Percentiles rank a stretch among this genome's conserved stretches.
phyloP scores from a whole-genome alignment of 192 early-diverging fungal species.

The Entomortierella chlamydospora region DNA sequence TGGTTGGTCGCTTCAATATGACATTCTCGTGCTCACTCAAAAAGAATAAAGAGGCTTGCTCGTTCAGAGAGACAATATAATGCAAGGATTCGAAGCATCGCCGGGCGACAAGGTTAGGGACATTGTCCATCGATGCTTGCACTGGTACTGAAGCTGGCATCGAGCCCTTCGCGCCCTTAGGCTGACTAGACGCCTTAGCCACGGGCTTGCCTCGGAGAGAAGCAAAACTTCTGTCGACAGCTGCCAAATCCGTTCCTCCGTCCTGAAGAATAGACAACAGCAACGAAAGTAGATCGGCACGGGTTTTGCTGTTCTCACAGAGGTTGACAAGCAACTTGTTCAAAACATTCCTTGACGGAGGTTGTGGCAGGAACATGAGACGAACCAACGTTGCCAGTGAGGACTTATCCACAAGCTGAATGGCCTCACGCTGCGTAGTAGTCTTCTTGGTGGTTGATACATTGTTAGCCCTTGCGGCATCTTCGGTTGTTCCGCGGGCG shows the following conservation, averaged over 20 bases:
- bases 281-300: conserved; percentile 87
- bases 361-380: conserved; percentile 89
- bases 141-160: conserved; percentile 8
- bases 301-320: conserved; percentile 89
- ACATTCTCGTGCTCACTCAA: conserved; percentile 77
- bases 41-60: conserved; percentile 81
- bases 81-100: conserved; percentile 89
- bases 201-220: conserved; percentile 71
- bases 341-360: conserved; percentile 70
- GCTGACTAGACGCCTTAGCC: conserved; percentile 51
- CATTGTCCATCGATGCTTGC: conserved; percentile 64
- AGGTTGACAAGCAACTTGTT: conserved; percentile 81
- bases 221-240: conserved; percentile 81
- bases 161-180: conserved; percentile 30
- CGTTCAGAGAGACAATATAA: conserved; percentile 84
- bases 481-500: conserved; percentile 10
- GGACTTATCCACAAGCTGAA: conserved; percentile 84
- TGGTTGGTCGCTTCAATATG: conserved; percentile 62
- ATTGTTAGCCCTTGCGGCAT: background rate
- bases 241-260: conserved; percentile 78
- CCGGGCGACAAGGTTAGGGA: conserved; percentile 90
- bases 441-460: conserved; percentile 39
- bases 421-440: conserved; percentile 66
- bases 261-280: conserved; percentile 90
- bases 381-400: conserved; percentile 88